Conservation (phyloP, 441 rosid species). For the Mallotus repandus region DNA sequence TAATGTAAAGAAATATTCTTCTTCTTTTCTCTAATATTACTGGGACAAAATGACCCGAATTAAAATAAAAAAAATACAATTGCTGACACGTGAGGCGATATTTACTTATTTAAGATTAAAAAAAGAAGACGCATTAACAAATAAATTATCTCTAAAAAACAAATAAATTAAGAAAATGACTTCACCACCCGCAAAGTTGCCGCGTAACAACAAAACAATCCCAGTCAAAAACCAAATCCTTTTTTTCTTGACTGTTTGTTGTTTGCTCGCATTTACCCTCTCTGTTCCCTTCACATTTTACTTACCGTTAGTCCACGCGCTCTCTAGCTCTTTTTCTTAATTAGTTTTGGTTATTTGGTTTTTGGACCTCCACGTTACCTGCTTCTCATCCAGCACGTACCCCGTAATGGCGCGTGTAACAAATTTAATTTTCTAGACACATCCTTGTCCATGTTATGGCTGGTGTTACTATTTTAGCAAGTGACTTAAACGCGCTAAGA, state of each 20-base stretch:
- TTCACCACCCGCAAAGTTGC: neutral
- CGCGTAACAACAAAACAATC: neutral
- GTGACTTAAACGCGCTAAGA: slow-evolving; percentile 4
- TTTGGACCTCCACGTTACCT: slow-evolving; percentile 20
- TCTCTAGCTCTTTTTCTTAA: neutral
- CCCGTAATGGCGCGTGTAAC: neutral
- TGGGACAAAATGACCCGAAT: too few species aligned
- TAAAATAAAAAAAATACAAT: too few species aligned
- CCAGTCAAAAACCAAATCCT: too few species aligned
- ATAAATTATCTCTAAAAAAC: neutral
- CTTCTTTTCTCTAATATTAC: too few species aligned
- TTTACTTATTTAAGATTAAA: too few species aligned
- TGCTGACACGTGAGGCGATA: too few species aligned
- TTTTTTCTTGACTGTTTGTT: too few species aligned
- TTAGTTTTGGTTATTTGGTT: neutral
- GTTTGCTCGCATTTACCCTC: too few species aligned
- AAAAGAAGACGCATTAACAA: neutral
- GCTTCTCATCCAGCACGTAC: slow-evolving; percentile 1
- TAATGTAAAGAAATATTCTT: too few species aligned
- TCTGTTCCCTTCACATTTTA: too few species aligned
- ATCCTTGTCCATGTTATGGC: neutral
- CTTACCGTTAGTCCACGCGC: too few species aligned
- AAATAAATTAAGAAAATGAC: neutral
- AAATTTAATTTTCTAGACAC: too few species aligned
- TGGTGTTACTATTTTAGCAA: neutral